Conservation (phyloP, 768 basidiomycete genomes). For the Candolleomyces aberdarensis region DNA sequence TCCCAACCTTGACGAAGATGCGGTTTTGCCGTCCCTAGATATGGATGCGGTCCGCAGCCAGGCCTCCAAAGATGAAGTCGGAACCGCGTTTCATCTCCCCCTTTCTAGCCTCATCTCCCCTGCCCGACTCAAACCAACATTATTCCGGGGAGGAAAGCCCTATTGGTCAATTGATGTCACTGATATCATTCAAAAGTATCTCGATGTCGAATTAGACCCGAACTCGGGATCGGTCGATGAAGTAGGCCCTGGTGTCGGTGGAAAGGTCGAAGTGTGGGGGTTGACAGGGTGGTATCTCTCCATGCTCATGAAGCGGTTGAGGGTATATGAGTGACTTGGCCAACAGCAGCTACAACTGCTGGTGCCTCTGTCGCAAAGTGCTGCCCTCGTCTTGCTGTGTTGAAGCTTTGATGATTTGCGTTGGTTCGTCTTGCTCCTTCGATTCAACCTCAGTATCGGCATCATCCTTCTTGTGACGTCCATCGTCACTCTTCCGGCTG, state of each 20-base stretch:
- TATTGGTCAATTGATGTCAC: slow-evolving; percentile 71
- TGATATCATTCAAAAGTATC: slow-evolving; percentile 43
- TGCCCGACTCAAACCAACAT: slow-evolving; percentile 42
- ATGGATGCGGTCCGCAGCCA: slow-evolving; percentile 41
- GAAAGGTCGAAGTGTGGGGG: slow-evolving; percentile 73
- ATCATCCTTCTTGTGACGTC: slow-evolving; percentile 37
- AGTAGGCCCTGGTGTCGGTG: slow-evolving; percentile 39
- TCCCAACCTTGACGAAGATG: slow-evolving; percentile 26
- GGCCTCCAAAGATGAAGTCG: slow-evolving; percentile 63
- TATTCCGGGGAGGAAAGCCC: slow-evolving; percentile 54
- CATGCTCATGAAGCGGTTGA: slow-evolving; percentile 54
- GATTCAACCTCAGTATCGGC: slow-evolving; percentile 13
- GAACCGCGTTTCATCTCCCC: slow-evolving; percentile 69
- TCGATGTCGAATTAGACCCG: slow-evolving; percentile 20
- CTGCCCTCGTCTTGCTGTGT: slow-evolving; percentile 10
- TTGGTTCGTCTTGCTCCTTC: slow-evolving; percentile 8
- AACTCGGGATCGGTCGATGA: slow-evolving; percentile 33
- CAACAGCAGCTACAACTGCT: slow-evolving; percentile 8
- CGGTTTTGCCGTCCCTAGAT: slow-evolving; percentile 59
- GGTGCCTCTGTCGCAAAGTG: slow-evolving; percentile 29
- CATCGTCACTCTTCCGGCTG: slow-evolving; percentile 15
- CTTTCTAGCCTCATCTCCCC: slow-evolving; percentile 47
- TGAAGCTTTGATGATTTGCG: slow-evolving; percentile 6
- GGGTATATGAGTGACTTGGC: slow-evolving; percentile 37
- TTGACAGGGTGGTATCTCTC: slow-evolving; percentile 82